Evolutionary conservation across 768 basidiomycete species (phyloP), one percentile per base, ranked within the genome.

Genomic region (Pisolithus marmoratus): DNA sequence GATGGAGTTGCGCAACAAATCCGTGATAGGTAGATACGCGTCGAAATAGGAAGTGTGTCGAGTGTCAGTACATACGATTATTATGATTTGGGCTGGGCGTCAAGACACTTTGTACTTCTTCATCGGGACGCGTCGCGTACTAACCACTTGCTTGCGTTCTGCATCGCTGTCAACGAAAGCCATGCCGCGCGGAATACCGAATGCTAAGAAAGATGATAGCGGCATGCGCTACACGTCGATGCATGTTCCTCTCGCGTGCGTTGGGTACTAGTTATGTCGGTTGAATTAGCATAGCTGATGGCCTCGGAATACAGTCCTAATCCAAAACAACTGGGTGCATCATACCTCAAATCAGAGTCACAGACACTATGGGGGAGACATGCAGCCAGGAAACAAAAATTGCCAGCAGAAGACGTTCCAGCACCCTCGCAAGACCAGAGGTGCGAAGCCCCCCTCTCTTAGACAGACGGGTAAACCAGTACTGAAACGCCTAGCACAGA

Each of bases 181-280:
- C 29, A 90, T 90, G 89, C 89, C 89, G 54, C 79, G 89, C 67
- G 89, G 89, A 53, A 80, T 90, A 44, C 88, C 90, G 27, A 89
- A 88, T 61, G 82, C 79, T 26, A 87, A 83, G 68, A 79, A 81
- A 58, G 88, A 91, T 72, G 90, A 92, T 59, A 84, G 82, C 51
- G 87, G 89, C 15, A 74, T 93, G 74, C 80, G 83, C 43, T 91
- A 85, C 68, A 91, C 91, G 4, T 74, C 79, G 14, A 93, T 93
- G 68, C 75, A 83, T 68, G 89, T 92, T 9, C 91, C 90, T 26
- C 68, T 88, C 54, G 78, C 82, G 85, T 89, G 61, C 55, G 77
- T 66, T 67, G 27, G 24, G 43, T 54, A 15, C 41, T 34, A 34
- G 7, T 36, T n/a, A 47, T 51, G 49, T 29, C 11, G 40, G 47